Conservation (phyloP, 2,329 filamentous ascomycete species). For the Alternaria postmessia region DNA sequence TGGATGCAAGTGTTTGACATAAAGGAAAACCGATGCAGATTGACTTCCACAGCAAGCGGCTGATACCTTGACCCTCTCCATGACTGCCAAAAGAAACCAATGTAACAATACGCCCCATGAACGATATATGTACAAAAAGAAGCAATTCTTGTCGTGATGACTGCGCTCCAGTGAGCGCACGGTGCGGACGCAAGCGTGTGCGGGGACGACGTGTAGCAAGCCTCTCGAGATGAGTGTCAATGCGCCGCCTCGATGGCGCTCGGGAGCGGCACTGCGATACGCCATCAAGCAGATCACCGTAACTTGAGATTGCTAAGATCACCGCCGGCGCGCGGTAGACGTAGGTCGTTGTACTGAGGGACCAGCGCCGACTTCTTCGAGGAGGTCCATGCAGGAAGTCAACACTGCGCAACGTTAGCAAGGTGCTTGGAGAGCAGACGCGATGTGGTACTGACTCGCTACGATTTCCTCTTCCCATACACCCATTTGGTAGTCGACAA, state of each 20-base stretch:
- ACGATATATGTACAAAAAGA: constrained; percentile 42
- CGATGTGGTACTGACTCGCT: constrained; percentile 66
- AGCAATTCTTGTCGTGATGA: constrained; percentile 16
- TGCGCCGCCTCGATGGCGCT: constrained; percentile 24
- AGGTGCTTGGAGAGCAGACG: not conserved
- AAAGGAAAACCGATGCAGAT: constrained; percentile 25
- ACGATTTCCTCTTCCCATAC: constrained; percentile 95
- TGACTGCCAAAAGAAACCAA: constrained; percentile 21
- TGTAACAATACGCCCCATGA: constrained; percentile 24
- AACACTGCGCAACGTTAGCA: constrained; percentile 55
- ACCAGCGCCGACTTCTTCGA: constrained; percentile 53
- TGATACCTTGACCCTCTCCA: constrained; percentile 24
- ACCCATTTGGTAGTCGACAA: constrained; percentile 97
- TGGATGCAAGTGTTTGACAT: constrained; percentile 15
- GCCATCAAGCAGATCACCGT: constrained; percentile 23
- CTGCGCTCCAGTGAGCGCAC: constrained; percentile 17
- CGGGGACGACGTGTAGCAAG: constrained; percentile 11
- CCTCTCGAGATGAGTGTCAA: constrained; percentile 20
- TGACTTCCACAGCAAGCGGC: constrained; percentile 18
- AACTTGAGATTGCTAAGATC: constrained; percentile 18
- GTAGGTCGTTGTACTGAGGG: constrained; percentile 42
- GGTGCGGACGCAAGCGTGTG: constrained; percentile 20
- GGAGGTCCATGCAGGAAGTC: constrained; percentile 62
- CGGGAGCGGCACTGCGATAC: constrained; percentile 22
- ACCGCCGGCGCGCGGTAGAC: constrained; percentile 47